Conservation (phyloP, 208 protist genomes). For the Leishmania major region DNA sequence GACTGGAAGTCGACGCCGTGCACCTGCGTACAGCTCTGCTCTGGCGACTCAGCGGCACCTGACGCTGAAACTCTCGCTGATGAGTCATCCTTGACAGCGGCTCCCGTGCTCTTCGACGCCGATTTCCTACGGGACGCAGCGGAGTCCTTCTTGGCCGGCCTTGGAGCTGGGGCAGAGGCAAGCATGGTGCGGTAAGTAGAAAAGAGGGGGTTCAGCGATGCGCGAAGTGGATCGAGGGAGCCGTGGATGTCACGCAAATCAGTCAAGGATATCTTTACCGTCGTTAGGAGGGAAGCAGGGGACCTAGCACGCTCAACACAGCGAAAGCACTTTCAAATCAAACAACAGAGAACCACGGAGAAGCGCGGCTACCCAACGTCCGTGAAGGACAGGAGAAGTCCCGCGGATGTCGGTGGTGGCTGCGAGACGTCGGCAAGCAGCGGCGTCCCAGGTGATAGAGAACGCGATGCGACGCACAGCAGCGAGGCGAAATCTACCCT, state of each 20-base stretch:
- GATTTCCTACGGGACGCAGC: background rate
- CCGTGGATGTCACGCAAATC: background rate
- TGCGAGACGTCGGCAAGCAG: background rate
- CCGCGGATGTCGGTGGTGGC: background rate
- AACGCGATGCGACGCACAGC: background rate
- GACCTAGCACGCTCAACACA: background rate
- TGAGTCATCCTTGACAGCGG: background rate
- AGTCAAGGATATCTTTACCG: background rate
- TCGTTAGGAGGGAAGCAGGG: background rate
- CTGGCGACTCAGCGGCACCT: background rate
- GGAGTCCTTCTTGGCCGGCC: background rate
- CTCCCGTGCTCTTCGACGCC: background rate
- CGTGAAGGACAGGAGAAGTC: background rate
- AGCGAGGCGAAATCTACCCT: background rate
- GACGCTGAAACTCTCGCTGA: background rate
- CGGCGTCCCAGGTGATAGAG: background rate
- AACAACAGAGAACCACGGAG: background rate
- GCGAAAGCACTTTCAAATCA: background rate
- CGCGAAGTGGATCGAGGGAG: background rate
- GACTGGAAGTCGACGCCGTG: constrained; percentile 55
- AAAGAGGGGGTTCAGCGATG: background rate
- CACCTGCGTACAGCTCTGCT: background rate
- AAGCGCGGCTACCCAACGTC: background rate
- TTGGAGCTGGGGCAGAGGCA: background rate
- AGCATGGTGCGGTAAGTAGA: background rate